phyloP scores from a whole-genome alignment of 495 filamentous ascomycete genomes.

The Antarctomyces pellizariae region DNA sequence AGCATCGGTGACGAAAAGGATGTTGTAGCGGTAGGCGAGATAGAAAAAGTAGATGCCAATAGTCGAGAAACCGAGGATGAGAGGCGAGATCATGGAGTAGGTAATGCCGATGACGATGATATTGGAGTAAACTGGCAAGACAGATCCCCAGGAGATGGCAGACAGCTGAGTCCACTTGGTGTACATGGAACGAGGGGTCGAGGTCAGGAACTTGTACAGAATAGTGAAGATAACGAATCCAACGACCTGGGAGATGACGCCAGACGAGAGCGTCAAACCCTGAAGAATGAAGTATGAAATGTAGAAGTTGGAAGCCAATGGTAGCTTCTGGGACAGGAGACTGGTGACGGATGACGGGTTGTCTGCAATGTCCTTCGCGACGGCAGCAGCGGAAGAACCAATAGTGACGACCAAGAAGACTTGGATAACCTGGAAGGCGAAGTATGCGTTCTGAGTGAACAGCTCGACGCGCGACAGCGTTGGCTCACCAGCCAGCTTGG shows the following conservation, averaged over 20 bases:
- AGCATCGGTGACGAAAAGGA: conserved; percentile 75
- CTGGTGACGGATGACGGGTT: conserved; percentile 33
- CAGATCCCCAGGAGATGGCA: conserved; percentile 65
- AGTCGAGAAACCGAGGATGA: conserved; percentile 70
- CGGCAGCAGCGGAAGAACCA: conserved; percentile 46
- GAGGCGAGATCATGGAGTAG: conserved; percentile 76
- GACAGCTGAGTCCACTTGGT: conserved; percentile 35
- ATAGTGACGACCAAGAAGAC: conserved; percentile 80
- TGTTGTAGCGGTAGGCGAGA: conserved; percentile 82
- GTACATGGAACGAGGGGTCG: conserved; percentile 33
- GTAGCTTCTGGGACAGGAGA: conserved; percentile 53
- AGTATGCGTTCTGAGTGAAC: conserved; percentile 78
- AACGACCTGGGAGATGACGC: conserved; percentile 50
- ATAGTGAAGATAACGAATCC: conserved; percentile 58
- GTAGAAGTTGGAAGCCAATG: conserved; percentile 78
- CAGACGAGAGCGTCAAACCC: conserved; percentile 61
- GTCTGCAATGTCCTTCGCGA: conserved; percentile 34
- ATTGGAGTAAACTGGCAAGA: conserved; percentile 68
- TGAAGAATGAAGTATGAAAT: conserved; percentile 89
- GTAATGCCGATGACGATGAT: conserved; percentile 74
- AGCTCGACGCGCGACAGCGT: conserved; percentile 61
- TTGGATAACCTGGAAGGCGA: conserved; percentile 85
- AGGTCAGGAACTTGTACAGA: conserved; percentile 40
- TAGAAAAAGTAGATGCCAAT: conserved; percentile 76
- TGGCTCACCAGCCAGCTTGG: conserved; percentile 57